Percentiles rank a stretch among this genome's conserved stretches.
Evolutionary conservation across 1,284 basidiomycete genomes (phyloP).

Genomic region (Polyporus tsugae): DNA sequence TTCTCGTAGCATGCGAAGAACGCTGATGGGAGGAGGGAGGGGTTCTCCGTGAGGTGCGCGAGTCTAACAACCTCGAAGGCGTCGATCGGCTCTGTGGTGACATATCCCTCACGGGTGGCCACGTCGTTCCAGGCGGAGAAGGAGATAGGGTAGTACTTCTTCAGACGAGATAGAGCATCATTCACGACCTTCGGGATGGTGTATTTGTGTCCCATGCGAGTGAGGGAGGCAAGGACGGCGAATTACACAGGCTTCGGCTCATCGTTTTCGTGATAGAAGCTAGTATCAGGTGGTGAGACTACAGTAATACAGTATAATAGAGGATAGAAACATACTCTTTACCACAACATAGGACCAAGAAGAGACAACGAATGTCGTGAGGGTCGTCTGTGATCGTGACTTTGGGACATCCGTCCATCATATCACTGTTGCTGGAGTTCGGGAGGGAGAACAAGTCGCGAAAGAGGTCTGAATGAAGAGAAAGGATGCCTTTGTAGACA

Average conservation of each 20-base stretch:
- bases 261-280: constrained; percentile 2
- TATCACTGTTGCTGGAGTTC: neutral
- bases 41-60: neutral
- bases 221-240: neutral
- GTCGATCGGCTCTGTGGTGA: neutral
- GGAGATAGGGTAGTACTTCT: neutral
- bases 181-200: neutral
- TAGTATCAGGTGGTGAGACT: neutral
- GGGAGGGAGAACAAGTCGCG: constrained; percentile 1
- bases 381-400: neutral
- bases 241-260: neutral
- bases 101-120: neutral
- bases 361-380: neutral
- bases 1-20: neutral
- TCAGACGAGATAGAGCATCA: neutral
- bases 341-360: neutral
- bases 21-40: neutral
- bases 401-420: neutral
- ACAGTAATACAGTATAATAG: neutral
- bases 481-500: neutral
- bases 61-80: neutral
- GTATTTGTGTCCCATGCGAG: neutral
- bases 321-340: neutral
- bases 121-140: neutral
- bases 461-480: neutral